Evolutionary conservation across 331 rosid genomes (phyloP), one percentile per base, ranked within the genome.

Genomic region (Rosa hybrid): DNA sequence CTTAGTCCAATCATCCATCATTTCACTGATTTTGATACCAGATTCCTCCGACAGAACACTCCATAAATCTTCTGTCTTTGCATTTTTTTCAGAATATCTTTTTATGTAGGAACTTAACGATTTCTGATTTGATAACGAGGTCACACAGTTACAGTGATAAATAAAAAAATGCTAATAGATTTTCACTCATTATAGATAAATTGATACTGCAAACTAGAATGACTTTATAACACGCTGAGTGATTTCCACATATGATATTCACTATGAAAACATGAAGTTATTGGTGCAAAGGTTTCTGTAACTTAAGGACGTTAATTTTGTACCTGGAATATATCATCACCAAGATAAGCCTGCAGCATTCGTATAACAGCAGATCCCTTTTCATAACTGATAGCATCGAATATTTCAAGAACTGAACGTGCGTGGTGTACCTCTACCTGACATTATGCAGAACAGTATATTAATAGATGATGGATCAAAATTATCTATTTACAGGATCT

Each of bases 11-110:
- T 83, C 80, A 80, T 84, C 72, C 97, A 91, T 94, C 83, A 91
- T 83, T 81, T 79, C 77, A 78, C 89, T 88, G 77, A 94, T 91
- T 64, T 88, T 91, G 77, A 87, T 82, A 70, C 91, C 92, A 83
- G 98, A 94, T 82, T 87, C 94, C 80, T 89, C 91, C 38, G 90
- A 92, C 71, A 94, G 87, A 74, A 88, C 92, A 44, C 88, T 86
- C 97, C 94, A 91, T 49, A 90, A 87, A 88, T 94, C 94, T 86
- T 90, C 92, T 1, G 96, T 94, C 81, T 86, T 94, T 2, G 97
- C 90, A 90, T 91, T 94, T 64, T 88, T 86, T 77, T 82, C 86
- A 45, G 96, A 92, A 68, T 77, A 84, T 80, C 82, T 89, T 87
- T 83, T 86, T 12, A 94, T 87, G 80, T 94, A 91, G 21, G 86